A percentile compares a stretch with the other conserved stretches of the same genome.
Evolutionary conservation across 2,329 filamentous ascomycete genomes (phyloP).

Genomic region (Penicillium sp.): DNA sequence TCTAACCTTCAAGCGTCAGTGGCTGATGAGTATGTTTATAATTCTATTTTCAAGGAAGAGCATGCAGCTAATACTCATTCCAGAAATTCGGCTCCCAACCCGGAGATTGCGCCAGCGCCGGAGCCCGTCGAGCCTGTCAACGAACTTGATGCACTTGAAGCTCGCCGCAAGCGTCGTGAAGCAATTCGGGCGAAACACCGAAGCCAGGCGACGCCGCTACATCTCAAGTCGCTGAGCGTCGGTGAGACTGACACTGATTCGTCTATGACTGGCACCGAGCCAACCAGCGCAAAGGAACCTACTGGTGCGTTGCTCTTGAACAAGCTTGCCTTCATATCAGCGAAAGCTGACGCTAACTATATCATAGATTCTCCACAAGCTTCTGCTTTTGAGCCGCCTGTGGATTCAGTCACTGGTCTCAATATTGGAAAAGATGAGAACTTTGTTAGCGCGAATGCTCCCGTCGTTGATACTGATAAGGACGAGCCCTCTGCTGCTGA

Average conservation of each 20-base stretch:
- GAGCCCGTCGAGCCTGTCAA: constrained; percentile 62
- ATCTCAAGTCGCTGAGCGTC: constrained; percentile 68
- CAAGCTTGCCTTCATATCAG: constrained; percentile 4
- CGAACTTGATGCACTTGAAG: constrained; percentile 78
- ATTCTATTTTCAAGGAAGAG: not conserved
- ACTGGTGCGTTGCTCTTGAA: constrained; percentile 36
- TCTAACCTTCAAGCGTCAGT: constrained; percentile 32
- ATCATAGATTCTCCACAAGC: constrained; percentile 36
- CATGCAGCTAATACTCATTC: constrained; percentile 13
- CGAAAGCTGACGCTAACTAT: constrained; percentile 5
- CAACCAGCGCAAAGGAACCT: constrained; percentile 36
- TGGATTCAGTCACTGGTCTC: constrained; percentile 57
- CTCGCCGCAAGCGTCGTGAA: constrained; percentile 77
- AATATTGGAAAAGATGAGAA: constrained; percentile 64
- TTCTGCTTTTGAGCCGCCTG: constrained; percentile 46
- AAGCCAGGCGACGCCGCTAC: constrained; percentile 64
- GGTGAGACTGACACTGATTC: constrained; percentile 53
- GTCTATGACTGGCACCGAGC: constrained; percentile 51
- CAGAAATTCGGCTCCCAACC: constrained; percentile 19
- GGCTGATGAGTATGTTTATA: constrained; percentile 44
- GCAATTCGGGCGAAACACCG: constrained; percentile 80
- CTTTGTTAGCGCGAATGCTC: constrained; percentile 55
- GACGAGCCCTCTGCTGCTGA: constrained; percentile 88
- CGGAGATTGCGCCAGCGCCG: constrained; percentile 26
- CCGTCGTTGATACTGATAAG: constrained; percentile 48